Conservation (phyloP, 75 land plant species). For the Pinus taeda region DNA sequence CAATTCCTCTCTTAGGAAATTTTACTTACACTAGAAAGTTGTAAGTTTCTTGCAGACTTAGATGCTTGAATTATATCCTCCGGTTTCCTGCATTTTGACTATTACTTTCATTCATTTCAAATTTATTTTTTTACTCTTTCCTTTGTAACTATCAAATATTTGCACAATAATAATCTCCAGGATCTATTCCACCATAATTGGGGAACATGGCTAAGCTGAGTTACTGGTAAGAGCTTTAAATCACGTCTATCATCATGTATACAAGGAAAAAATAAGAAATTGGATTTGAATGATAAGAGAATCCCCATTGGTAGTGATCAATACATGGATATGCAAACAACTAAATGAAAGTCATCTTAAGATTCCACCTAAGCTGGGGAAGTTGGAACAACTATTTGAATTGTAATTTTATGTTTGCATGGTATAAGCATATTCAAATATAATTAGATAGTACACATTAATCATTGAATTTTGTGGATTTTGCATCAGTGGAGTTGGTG, state of each 20-base stretch:
- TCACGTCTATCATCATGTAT: neutral
- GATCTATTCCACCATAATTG: conserved; percentile 63
- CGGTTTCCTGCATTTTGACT: neutral
- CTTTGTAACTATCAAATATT: neutral
- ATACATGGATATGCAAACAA: conserved; percentile 44
- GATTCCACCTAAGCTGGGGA: conserved; percentile 92
- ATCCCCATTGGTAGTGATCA: neutral
- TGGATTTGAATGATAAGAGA: neutral
- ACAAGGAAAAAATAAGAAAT: neutral
- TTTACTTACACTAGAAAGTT: conserved; percentile 79
- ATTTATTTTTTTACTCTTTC: neutral
- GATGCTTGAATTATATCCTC: neutral
- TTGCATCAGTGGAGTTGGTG: no score
- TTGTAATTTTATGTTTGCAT: conserved; percentile 40
- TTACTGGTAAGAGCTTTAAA: conserved; percentile 43
- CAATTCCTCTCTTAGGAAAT: conserved; percentile 92
- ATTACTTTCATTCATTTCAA: neutral
- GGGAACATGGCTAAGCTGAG: conserved; percentile 9
- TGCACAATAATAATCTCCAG: neutral
- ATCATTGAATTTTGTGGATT: neutral
- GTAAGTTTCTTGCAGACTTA: conserved; percentile 34
- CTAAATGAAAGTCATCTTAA: conserved; percentile 70
- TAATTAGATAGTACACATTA: neutral
- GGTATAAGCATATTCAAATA: neutral
- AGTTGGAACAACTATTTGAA: conserved; percentile 73